These are phyloP conservation scores for Boletus sensibilis DNA, from an alignment of 768 basidiomycete species.

Conservation along the genomic window DNA sequence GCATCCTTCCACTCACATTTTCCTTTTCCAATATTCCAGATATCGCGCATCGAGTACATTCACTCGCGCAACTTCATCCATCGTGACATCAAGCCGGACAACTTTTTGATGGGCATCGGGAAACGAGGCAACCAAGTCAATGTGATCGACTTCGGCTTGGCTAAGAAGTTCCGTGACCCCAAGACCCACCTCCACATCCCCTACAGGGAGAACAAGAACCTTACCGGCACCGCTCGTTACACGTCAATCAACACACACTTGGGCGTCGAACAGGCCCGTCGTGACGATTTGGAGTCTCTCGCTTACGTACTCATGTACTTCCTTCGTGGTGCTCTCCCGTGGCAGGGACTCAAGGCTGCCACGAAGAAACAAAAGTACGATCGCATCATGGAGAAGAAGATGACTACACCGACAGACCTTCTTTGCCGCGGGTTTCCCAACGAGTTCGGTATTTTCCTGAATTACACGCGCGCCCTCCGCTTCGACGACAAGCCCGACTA, in stretches of 20 bases:
- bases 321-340: slow-evolving; percentile 95
- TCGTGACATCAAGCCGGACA: slow-evolving; percentile 99
- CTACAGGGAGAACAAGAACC: slow-evolving; percentile 99
- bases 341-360: slow-evolving; percentile 99
- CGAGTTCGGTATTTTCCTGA: slow-evolving; percentile 98
- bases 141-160: slow-evolving; percentile 96
- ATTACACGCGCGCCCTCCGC: slow-evolving; percentile 97
- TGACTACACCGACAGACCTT: slow-evolving; percentile 96
- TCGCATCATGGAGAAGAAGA: slow-evolving; percentile 99
- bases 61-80: slow-evolving; percentile 99
- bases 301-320: slow-evolving; percentile 99
- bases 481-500: slow-evolving; percentile 99
- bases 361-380: slow-evolving; percentile 99
- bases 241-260: slow-evolving; percentile 99
- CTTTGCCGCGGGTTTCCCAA: slow-evolving; percentile 99
- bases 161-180: slow-evolving; percentile 99
- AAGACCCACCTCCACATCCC: slow-evolving; percentile 99
- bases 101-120: slow-evolving; percentile 99
- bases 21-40: slow-evolving; percentile 45
- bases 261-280: slow-evolving; percentile 96
- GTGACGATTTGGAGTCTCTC: slow-evolving; percentile 96
- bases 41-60: slow-evolving; percentile 98
- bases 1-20: slow-evolving; percentile 42
- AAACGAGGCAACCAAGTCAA: slow-evolving; percentile 99
- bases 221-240: slow-evolving; percentile 98